Conservation (phyloP, 2,329 filamentous ascomycete genomes). For the Colletotrichum abscissum region DNA sequence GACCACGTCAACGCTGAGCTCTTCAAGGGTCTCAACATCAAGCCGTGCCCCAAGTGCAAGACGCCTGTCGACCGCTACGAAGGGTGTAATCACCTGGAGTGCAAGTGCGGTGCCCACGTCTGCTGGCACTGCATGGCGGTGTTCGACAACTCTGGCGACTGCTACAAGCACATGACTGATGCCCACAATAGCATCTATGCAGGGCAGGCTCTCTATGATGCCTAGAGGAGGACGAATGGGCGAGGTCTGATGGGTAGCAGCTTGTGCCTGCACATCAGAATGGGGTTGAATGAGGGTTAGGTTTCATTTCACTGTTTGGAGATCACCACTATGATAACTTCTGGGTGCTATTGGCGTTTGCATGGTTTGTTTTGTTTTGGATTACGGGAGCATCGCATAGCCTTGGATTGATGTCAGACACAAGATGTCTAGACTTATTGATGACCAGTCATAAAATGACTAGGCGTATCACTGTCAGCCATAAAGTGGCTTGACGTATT, state of each 20-base stretch:
- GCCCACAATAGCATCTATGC: not conserved
- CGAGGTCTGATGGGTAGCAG: not conserved
- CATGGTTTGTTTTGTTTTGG: not conserved
- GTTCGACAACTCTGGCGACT: conserved; percentile 40
- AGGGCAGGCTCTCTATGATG: not conserved
- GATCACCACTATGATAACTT: too few species aligned
- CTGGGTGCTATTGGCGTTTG: not conserved
- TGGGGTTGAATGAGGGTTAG: not conserved
- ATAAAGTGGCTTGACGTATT: too few species aligned
- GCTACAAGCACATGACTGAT: not conserved
- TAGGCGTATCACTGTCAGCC: too few species aligned
- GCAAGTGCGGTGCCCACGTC: conserved; percentile 55
- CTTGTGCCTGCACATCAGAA: not conserved
- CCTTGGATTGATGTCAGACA: not conserved
- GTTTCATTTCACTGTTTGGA: not conserved
- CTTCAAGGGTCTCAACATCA: conserved; percentile 40
- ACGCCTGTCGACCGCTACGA: conserved; percentile 52
- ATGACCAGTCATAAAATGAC: too few species aligned
- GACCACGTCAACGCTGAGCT: conserved; percentile 46
- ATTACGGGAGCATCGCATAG: not conserved
- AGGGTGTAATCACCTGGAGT: conserved; percentile 60
- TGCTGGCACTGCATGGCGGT: conserved; percentile 58
- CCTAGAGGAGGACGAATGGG: not conserved
- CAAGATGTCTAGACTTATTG: not conserved
- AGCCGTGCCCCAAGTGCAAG: conserved; percentile 54